phyloP scores from a whole-genome alignment of 306 rosid species.

The Citrullus amarus region DNA sequence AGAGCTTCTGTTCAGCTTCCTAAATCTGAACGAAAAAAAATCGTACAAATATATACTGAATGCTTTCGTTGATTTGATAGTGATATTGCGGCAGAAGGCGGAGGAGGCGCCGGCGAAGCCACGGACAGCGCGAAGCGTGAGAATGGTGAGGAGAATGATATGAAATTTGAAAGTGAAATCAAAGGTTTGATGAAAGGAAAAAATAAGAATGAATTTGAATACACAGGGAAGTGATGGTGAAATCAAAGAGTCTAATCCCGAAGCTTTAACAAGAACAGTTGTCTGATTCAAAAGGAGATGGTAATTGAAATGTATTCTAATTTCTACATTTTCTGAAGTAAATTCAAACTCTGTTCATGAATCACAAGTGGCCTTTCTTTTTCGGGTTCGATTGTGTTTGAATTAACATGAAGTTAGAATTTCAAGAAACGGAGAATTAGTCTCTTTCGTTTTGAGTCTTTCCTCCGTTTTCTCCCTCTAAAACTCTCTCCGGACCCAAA shows the following conservation, averaged over 20 bases:
- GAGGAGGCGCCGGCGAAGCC: slow-evolving; percentile 12
- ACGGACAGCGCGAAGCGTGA: slow-evolving; percentile 23
- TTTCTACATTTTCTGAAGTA: background rate
- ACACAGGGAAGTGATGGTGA: background rate
- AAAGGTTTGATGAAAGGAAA: background rate
- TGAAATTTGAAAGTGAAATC: background rate
- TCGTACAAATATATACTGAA: slow-evolving; percentile 42
- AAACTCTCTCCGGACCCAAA: too few species aligned
- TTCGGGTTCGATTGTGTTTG: background rate
- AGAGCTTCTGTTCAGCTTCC: slow-evolving; percentile 49
- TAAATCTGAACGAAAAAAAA: slow-evolving; percentile 54
- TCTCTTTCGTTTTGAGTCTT: background rate
- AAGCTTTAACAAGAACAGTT: background rate
- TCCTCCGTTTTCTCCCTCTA: background rate
- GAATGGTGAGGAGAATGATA: slow-evolving; percentile 9
- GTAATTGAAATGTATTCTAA: background rate
- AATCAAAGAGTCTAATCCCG: too few species aligned
- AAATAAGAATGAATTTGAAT: background rate
- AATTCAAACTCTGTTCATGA: background rate
- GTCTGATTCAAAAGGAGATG: background rate
- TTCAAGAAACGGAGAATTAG: background rate
- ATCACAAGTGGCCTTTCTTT: background rate
- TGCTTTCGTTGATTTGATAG: slow-evolving; percentile 57
- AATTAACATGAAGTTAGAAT: too few species aligned
- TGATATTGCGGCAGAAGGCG: slow-evolving; percentile 22